These are phyloP conservation scores for Coemansia guatemalensis DNA, from an alignment of 192 early-diverging fungal genomes.

Conservation along the genomic window DNA sequence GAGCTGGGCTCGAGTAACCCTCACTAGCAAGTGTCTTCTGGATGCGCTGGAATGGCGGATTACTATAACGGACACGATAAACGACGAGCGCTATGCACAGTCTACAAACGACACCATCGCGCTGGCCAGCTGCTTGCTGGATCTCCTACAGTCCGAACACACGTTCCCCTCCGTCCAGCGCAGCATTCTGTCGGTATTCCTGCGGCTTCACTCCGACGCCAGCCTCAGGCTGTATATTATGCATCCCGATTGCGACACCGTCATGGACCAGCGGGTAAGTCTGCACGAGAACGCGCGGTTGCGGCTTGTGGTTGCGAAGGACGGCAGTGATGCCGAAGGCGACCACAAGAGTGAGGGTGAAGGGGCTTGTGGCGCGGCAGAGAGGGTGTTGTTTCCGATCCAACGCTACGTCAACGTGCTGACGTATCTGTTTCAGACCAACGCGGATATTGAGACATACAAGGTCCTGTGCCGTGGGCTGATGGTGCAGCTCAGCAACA, in stretches of 20 bases:
- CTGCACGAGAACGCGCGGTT: conserved; percentile 47
- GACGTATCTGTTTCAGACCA: conserved; percentile 62
- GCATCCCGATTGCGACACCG: conserved; percentile 27
- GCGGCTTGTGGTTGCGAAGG: conserved; percentile 15
- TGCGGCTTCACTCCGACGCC: conserved; percentile 49
- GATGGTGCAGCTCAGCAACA: conserved; percentile 68
- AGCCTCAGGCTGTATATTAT: conserved; percentile 41
- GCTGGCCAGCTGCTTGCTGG: conserved; percentile 34
- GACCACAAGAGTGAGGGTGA: neutral
- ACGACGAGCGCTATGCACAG: conserved; percentile 17
- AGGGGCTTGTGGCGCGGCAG: neutral
- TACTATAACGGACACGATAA: conserved; percentile 25
- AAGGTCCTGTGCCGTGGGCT: conserved; percentile 66
- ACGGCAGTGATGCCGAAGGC: neutral
- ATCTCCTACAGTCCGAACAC: conserved; percentile 35
- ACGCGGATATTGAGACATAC: conserved; percentile 70
- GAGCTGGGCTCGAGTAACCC: conserved; percentile 33
- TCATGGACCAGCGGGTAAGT: conserved; percentile 53
- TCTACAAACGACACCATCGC: conserved; percentile 30
- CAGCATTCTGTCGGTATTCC: conserved; percentile 27
- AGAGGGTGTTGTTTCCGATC: conserved; percentile 51
- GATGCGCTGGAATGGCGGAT: conserved; percentile 35
- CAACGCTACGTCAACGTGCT: conserved; percentile 60
- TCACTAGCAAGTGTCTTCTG: conserved; percentile 23
- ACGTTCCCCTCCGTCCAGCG: conserved; percentile 44